Conservation (phyloP, 1,284 basidiomycete genomes). For the Bondarzewia mesenterica region DNA sequence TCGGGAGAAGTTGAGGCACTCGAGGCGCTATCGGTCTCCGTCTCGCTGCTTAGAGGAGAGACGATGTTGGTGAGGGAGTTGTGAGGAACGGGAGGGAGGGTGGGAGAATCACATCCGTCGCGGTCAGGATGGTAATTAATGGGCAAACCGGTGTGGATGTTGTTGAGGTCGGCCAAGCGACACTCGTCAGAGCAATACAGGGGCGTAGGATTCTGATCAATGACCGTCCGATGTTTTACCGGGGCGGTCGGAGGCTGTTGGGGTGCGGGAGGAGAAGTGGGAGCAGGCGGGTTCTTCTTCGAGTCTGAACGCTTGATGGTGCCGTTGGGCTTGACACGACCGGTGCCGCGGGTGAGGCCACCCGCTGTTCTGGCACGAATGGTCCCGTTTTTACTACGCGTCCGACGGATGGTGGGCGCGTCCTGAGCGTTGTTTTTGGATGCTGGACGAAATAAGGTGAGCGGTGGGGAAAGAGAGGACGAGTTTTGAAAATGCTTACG, state of each 20-base stretch:
- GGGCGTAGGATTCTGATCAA: conserved; percentile 66
- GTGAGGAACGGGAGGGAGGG: conserved; percentile 30
- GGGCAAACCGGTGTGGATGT: conserved; percentile 29
- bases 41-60: conserved; percentile 31
- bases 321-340: conserved; percentile 47
- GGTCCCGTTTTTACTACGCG: conserved; percentile 32
- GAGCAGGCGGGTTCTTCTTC: conserved; percentile 14
- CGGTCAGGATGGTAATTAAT: conserved; percentile 40
- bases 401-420: conserved; percentile 19
- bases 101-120: conserved; percentile 24
- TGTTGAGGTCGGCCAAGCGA: conserved; percentile 46
- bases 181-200: conserved; percentile 77
- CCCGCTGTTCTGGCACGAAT: conserved; percentile 31
- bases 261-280: conserved; percentile 16
- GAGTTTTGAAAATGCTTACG: conserved; percentile 15
- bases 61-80: conserved; percentile 26
- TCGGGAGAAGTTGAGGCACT: conserved; percentile 28
- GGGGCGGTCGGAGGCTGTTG: conserved; percentile 15
- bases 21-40: conserved; percentile 33
- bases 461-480: conserved; percentile 8
- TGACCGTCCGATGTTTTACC: conserved; percentile 51
- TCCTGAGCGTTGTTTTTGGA: conserved; percentile 21
- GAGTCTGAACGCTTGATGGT: conserved; percentile 39
- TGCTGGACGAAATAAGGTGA: conserved; percentile 11
- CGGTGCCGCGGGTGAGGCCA: conserved; percentile 55